Evolutionary conservation across 1,284 basidiomycete species (phyloP), one percentile per base, ranked within the genome.

Genomic region (Leccinum angustisporum): DNA sequence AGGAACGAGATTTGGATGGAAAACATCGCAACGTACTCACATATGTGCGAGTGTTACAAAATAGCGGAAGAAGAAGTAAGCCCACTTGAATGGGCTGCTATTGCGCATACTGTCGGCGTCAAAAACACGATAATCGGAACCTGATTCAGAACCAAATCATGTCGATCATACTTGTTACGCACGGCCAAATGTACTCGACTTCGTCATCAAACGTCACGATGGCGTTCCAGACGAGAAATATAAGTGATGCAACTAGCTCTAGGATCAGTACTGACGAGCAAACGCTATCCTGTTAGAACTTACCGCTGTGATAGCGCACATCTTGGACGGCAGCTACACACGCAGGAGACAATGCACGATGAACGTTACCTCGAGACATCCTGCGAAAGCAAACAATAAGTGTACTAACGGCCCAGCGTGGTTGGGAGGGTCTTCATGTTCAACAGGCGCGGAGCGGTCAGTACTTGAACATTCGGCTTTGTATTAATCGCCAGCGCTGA

Each of bases 1-100:
- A 53, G 52, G n/a, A 11, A 27, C 21, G 21, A 30, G 43, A 6
- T 16, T 6, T 34, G 4, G 4, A 13, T 38, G 10, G 1, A 14
- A 50, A 5, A 11, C 5, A 3, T 31, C 11, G 25, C 9, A 33
- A 38, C 10, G 1, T 48, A 64, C 71, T 65, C 25, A 70, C 68
- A 60, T 11, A 13, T 63, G 66, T 30, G 56, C 67, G 5, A 58
- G 11, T 56, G 70, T 61, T 5, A 59, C 57, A 52, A 33, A 48
- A 59, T 70, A 71, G 11, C 62, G 68, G 61, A 73, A 60, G 51
- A 63, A 66, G 14, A 72, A 53, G 18, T 70, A 70, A 0, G 46
- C 5, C 69, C 71, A 72, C 40, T 72, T 72, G 30, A 63, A 61
- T 1, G 31, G 61, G 11, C 48, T 70, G 27, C 9, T 58, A 5